A percentile compares a stretch with the other conserved stretches of the same genome.
Evolutionary conservation across 2,329 filamentous ascomycete genomes (phyloP).

Genomic region (Raffaelea ambrosiae): DNA sequence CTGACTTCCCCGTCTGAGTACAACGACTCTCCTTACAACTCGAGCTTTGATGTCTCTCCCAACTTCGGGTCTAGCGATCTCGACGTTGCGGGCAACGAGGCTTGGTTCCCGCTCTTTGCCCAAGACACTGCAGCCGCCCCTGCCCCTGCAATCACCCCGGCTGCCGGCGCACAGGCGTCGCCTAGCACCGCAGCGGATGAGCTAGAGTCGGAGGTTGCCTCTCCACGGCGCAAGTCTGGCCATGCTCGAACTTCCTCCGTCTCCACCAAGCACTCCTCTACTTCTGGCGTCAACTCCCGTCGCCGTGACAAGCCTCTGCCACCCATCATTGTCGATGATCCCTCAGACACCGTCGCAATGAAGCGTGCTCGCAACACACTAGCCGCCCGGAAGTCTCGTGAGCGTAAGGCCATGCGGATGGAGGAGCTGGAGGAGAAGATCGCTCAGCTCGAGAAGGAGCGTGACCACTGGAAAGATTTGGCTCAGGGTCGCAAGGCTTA

Average conservation of each 20-base stretch:
- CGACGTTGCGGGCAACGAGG: slow-evolving; percentile 35
- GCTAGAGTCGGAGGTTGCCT: slow-evolving; percentile 32
- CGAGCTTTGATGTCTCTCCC: slow-evolving; percentile 70
- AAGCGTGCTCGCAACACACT: slow-evolving; percentile 93
- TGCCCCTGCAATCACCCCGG: no score
- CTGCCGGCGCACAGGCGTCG: slow-evolving; percentile 25
- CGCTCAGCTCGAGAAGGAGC: slow-evolving; percentile 56
- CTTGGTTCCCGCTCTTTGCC: slow-evolving; percentile 71
- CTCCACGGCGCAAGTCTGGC: slow-evolving; percentile 38
- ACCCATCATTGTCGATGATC: slow-evolving; percentile 68
- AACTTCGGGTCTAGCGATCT: slow-evolving; percentile 58
- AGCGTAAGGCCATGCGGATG: slow-evolving; percentile 71
- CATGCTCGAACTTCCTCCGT: slow-evolving; percentile 29
- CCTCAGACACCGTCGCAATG: slow-evolving; percentile 65
- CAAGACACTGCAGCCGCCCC: slow-evolving; percentile 25
- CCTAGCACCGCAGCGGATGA: slow-evolving; percentile 29
- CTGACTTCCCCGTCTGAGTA: slow-evolving; percentile 77
- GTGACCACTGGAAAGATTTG: slow-evolving; percentile 56
- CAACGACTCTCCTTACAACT: slow-evolving; percentile 68
- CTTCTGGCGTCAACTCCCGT: slow-evolving; percentile 62
- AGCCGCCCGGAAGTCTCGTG: slow-evolving; percentile 86
- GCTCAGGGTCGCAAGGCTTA: slow-evolving; percentile 32
- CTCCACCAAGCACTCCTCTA: slow-evolving; percentile 53
- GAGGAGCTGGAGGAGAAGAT: slow-evolving; percentile 69
- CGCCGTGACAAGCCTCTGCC: slow-evolving; percentile 75